Evolutionary conservation across 2,329 filamentous ascomycete species (phyloP).

Genomic region (Colletotrichum truncatum): DNA sequence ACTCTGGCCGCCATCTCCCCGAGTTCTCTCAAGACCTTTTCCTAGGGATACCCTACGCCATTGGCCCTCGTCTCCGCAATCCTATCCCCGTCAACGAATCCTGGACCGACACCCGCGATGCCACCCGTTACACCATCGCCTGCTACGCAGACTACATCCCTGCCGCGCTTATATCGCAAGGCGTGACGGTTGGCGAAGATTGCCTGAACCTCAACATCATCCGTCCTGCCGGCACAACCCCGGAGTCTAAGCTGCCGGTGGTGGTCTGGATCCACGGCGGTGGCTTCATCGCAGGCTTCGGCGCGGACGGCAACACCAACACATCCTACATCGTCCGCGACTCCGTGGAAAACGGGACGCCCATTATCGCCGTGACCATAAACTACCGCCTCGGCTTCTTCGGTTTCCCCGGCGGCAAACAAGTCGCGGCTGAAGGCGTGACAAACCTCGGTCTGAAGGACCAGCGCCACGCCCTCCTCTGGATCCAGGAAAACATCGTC

Average conservation of each 20-base stretch:
- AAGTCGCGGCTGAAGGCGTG: slow-evolving; percentile 48
- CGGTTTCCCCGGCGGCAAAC: slow-evolving; percentile 53
- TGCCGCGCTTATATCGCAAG: not conserved
- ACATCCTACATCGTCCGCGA: slow-evolving; percentile 65
- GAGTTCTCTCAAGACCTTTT: slow-evolving; percentile 52
- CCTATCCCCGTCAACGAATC: no score
- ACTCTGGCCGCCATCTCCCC: slow-evolving; percentile 44
- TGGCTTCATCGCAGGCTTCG: slow-evolving; percentile 48
- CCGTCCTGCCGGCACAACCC: slow-evolving; percentile 29
- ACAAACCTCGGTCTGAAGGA: slow-evolving; percentile 56
- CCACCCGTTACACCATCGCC: slow-evolving; percentile 51
- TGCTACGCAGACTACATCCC: slow-evolving; percentile 48
- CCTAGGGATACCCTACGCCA: slow-evolving; percentile 59
- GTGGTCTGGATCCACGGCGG: slow-evolving; percentile 45
- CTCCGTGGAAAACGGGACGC: slow-evolving; percentile 51
- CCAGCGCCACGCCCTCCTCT: slow-evolving; percentile 59
- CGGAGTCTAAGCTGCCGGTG: slow-evolving; percentile 33
- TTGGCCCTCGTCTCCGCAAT: no score
- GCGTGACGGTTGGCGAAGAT: slow-evolving; percentile 31
- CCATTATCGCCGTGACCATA: slow-evolving; percentile 55
- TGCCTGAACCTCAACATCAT: slow-evolving; percentile 39
- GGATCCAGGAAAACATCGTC: slow-evolving; percentile 61
- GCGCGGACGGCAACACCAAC: slow-evolving; percentile 63
- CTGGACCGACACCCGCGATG: slow-evolving; percentile 50
- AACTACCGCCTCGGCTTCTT: slow-evolving; percentile 56